Evolutionary conservation across 768 basidiomycete species (phyloP), one percentile per base, ranked within the genome.

Genomic region (Xanthoconium stramineum): DNA sequence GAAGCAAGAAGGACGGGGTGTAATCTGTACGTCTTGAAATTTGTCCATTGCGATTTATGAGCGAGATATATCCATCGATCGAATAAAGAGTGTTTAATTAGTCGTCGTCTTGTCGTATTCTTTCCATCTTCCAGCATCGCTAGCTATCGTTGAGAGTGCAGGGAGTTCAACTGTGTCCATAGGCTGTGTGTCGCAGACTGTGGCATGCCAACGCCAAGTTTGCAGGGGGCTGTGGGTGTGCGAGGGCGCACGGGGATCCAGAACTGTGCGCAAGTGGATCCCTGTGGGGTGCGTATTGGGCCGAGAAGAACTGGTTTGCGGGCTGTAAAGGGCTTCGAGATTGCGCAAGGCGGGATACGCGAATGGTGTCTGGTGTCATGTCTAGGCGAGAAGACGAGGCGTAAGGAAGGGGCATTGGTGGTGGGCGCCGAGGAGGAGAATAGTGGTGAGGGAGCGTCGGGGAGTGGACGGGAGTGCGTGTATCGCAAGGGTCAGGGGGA

Each of bases 331-430:
- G 65, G n/a, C 62, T 53, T 30, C 69, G 59, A 47, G 66, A 33
- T 17, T 49, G 63, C 15, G 44, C 36, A 13, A 50, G 56, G 28
- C 67, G 70, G 1, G 75, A 69, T 17, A 67, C 69, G 29, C 79
- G 75, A 14, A 78, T 71, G 33, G 79, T 78, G 6, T 78, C 76
- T 6, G 68, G 63, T 20, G 68, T 68, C 28, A 75, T 68, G 54
- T 76, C 76, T 11, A 70, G 56, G 44, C 71, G 72, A 28, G 76
- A 72, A 39, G 78, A 73, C 13, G 77, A 65, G 3, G 68, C 62
- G 32, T 74, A 75, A 1, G 63, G 43, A 36, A 57, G 49, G 0
- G 57, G 55, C 36, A 29, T 37, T 30, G 61, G 17, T 12, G 51
- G 46, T 5, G 56, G 37, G 35, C 36, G 57, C 35, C 44, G 47